Conservation (phyloP, 2,329 filamentous ascomycete genomes). For the Drechslera avenae region DNA sequence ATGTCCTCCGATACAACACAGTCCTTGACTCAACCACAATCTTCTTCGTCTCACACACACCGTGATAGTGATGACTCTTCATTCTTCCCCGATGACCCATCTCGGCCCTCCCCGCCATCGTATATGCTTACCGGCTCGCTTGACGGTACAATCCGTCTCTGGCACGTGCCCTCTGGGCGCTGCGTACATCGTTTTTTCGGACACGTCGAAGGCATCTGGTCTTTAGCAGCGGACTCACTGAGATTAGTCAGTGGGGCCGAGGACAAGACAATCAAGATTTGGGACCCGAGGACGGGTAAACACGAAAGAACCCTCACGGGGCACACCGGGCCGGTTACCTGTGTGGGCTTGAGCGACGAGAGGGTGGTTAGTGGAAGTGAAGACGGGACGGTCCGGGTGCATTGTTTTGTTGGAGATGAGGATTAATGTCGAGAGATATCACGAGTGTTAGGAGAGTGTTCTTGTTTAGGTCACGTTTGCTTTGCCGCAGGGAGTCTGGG, state of each 20-base stretch:
- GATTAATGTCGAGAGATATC: not conserved
- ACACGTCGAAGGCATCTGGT: constrained; percentile 95
- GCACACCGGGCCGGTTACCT: constrained; percentile 89
- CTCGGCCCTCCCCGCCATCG: constrained; percentile 75
- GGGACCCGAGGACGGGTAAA: constrained; percentile 89
- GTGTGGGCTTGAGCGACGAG: constrained; percentile 87
- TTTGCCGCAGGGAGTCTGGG: no score
- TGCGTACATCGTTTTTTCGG: constrained; percentile 95
- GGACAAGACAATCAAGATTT: constrained; percentile 93
- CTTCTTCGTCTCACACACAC: constrained; percentile 7
- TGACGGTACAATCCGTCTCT: constrained; percentile 88
- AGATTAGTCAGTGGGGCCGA: constrained; percentile 88
- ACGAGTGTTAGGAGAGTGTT: no score
- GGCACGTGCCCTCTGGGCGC: constrained; percentile 82
- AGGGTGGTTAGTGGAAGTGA: constrained; percentile 90
- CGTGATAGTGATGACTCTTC: constrained; percentile 22
- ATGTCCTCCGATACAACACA: constrained; percentile 32
- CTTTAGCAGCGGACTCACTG: constrained; percentile 83
- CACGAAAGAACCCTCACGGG: constrained; percentile 93
- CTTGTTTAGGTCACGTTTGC: not conserved
- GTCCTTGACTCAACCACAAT: constrained; percentile 12
- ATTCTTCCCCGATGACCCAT: constrained; percentile 65
- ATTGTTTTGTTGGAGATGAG: constrained; percentile 35
- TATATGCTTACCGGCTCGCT: constrained; percentile 94
- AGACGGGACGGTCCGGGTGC: constrained; percentile 84